These are phyloP conservation scores for Cydonia oblonga DNA, from an alignment of 331 rosid genomes.

Conservation along the genomic window DNA sequence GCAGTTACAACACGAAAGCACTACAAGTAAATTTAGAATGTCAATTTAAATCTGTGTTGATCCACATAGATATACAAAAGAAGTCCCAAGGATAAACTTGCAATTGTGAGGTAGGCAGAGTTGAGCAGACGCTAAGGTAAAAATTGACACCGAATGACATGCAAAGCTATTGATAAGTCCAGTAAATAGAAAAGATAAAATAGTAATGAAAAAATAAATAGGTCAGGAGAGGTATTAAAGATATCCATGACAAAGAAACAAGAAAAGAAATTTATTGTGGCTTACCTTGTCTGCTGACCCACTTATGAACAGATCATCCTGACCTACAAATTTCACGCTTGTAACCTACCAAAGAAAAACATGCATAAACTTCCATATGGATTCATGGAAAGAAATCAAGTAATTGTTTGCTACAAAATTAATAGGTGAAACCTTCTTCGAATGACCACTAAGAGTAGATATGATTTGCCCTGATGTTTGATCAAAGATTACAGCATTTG, in stretches of 20 bases:
- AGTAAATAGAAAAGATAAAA: neutral
- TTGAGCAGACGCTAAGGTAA: neutral
- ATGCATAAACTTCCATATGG: neutral
- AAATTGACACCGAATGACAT: neutral
- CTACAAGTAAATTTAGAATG: neutral
- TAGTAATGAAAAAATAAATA: neutral
- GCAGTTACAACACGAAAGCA: neutral
- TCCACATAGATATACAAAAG: neutral
- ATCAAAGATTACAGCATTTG: conserved; percentile 86
- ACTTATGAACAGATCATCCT: conserved; percentile 61
- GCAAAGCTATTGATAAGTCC: neutral
- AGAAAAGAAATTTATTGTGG: neutral
- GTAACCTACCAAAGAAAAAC: conserved; percentile 49
- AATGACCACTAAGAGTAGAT: conserved; percentile 87
- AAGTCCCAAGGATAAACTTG: neutral
- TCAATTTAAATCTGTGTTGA: neutral
- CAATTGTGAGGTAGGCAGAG: neutral
- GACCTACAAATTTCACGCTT: conserved; percentile 72
- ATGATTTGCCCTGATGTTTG: conserved; percentile 85
- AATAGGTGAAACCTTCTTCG: conserved; percentile 63
- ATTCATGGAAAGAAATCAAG: neutral
- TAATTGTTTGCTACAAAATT: neutral
- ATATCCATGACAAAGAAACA: neutral
- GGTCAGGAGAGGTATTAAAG: neutral
- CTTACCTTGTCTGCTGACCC: conserved; percentile 88